phyloP scores from a whole-genome alignment of 2,329 filamentous ascomycete genomes.

The Clonostachys sp. region DNA sequence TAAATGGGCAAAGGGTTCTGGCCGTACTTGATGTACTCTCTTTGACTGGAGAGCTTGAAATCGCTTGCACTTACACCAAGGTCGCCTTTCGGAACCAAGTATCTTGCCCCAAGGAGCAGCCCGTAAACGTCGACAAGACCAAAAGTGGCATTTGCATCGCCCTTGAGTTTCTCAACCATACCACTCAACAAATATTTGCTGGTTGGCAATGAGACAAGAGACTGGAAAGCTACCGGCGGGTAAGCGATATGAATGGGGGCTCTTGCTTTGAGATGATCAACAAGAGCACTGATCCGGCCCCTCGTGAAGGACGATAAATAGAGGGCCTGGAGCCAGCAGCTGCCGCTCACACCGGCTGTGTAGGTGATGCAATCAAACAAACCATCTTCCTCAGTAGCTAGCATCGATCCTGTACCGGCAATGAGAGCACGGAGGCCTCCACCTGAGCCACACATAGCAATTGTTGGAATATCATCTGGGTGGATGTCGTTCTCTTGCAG shows the following conservation, averaged over 20 bases:
- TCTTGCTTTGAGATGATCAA: constrained; percentile 82
- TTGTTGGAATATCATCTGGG: constrained; percentile 86
- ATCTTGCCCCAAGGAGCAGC: constrained; percentile 73
- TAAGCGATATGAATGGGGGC: constrained; percentile 89
- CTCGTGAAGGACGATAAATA: constrained; percentile 70
- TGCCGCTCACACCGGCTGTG: constrained; percentile 90
- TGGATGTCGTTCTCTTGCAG: constrained; percentile 78
- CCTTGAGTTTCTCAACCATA: constrained; percentile 86
- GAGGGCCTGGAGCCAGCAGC: constrained; percentile 89
- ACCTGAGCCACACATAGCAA: constrained; percentile 92
- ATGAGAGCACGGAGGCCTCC: constrained; percentile 87
- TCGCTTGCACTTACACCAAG: constrained; percentile 68
- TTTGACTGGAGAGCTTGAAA: constrained; percentile 88
- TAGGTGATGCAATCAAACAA: constrained; percentile 94
- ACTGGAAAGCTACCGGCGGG: constrained; percentile 74
- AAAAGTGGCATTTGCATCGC: constrained; percentile 65
- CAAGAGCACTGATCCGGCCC: constrained; percentile 62
- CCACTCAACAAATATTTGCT: constrained; percentile 88
- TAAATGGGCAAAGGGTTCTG: constrained; percentile 90
- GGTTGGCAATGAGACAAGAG: constrained; percentile 83
- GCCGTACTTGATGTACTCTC: constrained; percentile 69
- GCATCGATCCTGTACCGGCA: constrained; percentile 81
- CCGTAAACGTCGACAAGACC: constrained; percentile 94
- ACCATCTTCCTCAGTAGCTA: constrained; percentile 80
- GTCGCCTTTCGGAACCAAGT: constrained; percentile 81